Evolutionary conservation across 106 monocot genomes (phyloP).

Genomic region (Platanthera zijinensis): DNA sequence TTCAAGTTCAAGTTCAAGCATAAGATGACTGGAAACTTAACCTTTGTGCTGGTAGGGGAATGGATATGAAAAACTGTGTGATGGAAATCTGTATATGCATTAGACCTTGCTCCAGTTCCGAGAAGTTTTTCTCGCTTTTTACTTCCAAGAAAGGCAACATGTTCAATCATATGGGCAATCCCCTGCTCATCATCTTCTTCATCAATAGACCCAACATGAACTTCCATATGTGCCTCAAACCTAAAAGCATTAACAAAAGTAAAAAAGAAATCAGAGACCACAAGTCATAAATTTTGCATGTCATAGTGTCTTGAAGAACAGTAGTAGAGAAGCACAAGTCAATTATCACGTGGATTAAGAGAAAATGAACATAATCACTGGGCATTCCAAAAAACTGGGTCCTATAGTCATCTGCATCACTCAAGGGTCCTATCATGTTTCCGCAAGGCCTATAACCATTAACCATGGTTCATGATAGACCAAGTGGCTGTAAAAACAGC

Average conservation of each 20-base stretch:
- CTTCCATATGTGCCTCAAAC: conserved; percentile 99
- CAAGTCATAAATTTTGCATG: not conserved
- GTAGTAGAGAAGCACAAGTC: not conserved
- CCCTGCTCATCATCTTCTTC: conserved; percentile 99
- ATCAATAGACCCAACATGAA: conserved; percentile 98
- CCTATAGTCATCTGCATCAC: not conserved
- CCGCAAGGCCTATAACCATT: not conserved
- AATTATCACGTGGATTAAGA: not conserved
- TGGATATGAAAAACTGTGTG: conserved; percentile 98
- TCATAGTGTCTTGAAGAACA: not conserved
- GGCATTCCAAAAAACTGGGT: not conserved
- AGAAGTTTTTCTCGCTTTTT: conserved; percentile 99
- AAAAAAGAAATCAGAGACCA: not conserved
- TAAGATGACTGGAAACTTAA: conserved; percentile 12
- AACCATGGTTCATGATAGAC: not conserved
- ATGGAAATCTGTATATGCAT: conserved; percentile 99
- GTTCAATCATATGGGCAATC: conserved; percentile 99
- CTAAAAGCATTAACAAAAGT: conserved; percentile 28
- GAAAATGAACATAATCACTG: not conserved
- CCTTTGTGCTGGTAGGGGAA: conserved; percentile 86
- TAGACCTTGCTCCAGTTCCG: conserved; percentile 95
- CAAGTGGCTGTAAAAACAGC: not conserved
- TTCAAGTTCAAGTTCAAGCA: not conserved
- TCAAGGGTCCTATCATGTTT: not conserved
- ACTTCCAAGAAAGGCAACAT: conserved; percentile 99